Conservation (phyloP, 169 alveolate species). For the Eimeria necatrix region DNA sequence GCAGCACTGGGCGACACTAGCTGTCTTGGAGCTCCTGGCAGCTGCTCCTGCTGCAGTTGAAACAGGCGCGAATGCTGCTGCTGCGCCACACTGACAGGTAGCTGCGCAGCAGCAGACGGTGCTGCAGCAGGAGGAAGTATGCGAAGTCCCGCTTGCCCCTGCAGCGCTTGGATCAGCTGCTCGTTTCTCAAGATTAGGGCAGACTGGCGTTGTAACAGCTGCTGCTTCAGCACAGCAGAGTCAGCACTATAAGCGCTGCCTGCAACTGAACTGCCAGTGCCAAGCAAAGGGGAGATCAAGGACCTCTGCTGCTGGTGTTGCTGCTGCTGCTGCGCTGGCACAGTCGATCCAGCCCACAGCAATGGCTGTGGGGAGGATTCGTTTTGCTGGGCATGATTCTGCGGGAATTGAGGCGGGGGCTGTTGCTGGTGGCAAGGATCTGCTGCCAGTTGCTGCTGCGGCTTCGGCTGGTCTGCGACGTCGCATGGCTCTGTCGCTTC, state of each 20-base stretch:
- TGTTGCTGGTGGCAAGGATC: conserved; percentile 47
- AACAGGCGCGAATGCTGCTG: conserved; percentile 46
- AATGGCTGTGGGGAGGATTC: not conserved
- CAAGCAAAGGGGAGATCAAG: not conserved
- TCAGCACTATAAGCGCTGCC: not conserved
- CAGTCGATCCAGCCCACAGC: conserved; percentile 15
- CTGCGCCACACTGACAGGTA: conserved; percentile 8
- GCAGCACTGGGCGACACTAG: conserved; percentile 10
- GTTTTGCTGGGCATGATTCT: conserved; percentile 40
- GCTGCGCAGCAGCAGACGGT: conserved; percentile 10
- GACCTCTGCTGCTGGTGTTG: conserved; percentile 40
- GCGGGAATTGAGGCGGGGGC: conserved; percentile 61
- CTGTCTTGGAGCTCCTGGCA: conserved; percentile 22
- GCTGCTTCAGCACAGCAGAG: conserved; percentile 56
- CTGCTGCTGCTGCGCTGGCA: conserved; percentile 33
- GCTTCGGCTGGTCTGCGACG: conserved; percentile 16
- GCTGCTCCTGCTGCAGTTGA: conserved; percentile 52
- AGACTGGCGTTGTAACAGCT: conserved; percentile 61
- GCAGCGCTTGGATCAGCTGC: conserved; percentile 68
- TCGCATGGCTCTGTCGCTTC: conserved; percentile 29
- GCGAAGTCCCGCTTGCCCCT: conserved; percentile 55
- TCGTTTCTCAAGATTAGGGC: not conserved
- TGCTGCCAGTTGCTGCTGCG: conserved; percentile 34
- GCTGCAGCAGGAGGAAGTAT: conserved; percentile 6
- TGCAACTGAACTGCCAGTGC: not conserved